These are phyloP conservation scores for Vinca minor DNA, from an alignment of 257 asterid species.

Conservation along the genomic window DNA sequence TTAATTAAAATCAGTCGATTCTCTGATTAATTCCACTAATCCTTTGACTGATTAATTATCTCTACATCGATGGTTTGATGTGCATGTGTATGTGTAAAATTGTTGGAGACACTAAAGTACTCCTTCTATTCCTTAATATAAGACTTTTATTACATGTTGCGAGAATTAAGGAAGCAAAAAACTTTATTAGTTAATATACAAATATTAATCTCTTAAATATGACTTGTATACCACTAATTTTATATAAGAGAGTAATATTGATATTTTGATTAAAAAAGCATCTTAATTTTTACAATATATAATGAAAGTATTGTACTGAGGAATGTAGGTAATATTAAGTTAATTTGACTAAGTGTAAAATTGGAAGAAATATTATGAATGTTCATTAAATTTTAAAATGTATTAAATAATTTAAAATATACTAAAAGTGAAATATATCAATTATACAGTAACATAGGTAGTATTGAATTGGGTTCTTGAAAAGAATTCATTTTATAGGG, in stretches of 20 bases:
- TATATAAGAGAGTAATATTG: no score
- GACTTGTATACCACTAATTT: no score
- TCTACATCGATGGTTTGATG: constrained; percentile 18
- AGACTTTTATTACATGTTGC: neutral
- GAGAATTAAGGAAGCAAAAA: neutral
- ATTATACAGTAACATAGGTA: constrained; percentile 12
- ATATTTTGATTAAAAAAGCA: no score
- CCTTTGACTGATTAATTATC: constrained; percentile 20
- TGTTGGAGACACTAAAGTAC: constrained; percentile 7
- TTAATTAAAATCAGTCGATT: constrained; percentile 14
- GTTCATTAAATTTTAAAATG: no score
- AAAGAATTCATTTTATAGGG: neutral
- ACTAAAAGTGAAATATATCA: no score
- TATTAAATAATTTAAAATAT: no score
- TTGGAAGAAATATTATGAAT: no score
- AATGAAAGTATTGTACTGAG: constrained; percentile 21
- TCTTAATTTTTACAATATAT: neutral
- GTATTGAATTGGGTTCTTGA: neutral
- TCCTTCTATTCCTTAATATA: neutral
- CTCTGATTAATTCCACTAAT: constrained; percentile 30
- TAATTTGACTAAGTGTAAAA: no score
- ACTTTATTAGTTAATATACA: no score
- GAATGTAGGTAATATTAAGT: no score
- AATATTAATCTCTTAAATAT: no score
- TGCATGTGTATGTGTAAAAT: constrained; percentile 3